phyloP scores from a whole-genome alignment of 495 filamentous ascomycete genomes.

The Neurospora discreta region DNA sequence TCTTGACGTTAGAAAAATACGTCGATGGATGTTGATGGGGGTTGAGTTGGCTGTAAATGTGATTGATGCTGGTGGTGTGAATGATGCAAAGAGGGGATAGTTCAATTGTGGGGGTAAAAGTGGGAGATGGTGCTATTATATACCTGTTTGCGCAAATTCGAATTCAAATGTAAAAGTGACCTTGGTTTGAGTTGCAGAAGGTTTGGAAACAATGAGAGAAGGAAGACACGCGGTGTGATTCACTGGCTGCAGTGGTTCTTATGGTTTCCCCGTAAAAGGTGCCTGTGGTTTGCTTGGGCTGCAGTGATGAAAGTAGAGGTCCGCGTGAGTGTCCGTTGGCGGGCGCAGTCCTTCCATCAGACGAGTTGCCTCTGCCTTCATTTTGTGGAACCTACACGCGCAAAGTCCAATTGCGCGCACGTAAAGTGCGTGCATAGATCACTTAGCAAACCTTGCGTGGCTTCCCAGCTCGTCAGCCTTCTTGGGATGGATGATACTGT shows the following conservation, averaged over 20 bases:
- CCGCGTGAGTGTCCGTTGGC: not conserved
- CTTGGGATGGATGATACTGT: not conserved
- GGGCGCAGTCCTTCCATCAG: not conserved
- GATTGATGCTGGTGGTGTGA: not conserved
- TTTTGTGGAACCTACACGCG: not conserved
- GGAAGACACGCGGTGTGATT: not conserved
- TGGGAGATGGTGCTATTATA: not conserved
- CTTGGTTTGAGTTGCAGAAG: not conserved
- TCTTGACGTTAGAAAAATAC: not conserved
- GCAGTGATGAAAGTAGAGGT: not conserved
- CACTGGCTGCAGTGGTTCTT: not conserved
- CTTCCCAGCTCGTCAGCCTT: not conserved
- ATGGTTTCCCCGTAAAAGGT: not conserved
- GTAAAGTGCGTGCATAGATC: not conserved
- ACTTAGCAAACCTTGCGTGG: not conserved
- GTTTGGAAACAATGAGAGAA: not conserved
- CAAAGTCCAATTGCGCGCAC: not conserved
- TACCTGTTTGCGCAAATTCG: not conserved
- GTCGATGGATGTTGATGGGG: constrained; percentile 3
- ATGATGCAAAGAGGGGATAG: not conserved
- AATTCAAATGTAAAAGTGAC: not conserved
- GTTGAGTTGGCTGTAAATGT: not conserved
- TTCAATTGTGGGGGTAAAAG: not conserved
- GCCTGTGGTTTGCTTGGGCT: not conserved
- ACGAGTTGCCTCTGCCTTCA: not conserved